Conservation (phyloP, 2,329 filamentous ascomycete genomes). For the Beauveria asiatica region DNA sequence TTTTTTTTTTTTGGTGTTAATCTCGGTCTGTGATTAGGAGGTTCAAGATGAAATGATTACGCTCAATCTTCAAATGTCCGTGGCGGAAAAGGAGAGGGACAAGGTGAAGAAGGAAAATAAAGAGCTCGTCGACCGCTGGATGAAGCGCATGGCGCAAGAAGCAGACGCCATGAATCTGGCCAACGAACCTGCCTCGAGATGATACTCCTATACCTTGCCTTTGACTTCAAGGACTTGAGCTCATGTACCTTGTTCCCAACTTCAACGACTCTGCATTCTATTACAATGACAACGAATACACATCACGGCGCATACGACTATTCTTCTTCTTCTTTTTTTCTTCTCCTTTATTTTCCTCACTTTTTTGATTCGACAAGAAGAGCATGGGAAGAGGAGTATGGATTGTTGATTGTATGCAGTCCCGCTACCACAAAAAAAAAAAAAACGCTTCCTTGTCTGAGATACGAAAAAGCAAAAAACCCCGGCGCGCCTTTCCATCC, state of each 20-base stretch:
- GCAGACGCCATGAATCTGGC: constrained; percentile 76
- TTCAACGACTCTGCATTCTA: not conserved
- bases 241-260: too few relatives aligned
- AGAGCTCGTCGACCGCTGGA: constrained; percentile 84
- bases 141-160: constrained; percentile 78
- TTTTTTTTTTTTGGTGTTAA: not conserved
- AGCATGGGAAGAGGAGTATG: not conserved
- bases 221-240: not conserved
- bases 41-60: constrained; percentile 91
- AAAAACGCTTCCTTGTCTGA: not conserved
- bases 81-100: constrained; percentile 68
- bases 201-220: not conserved
- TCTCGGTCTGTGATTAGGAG: constrained; percentile 37
- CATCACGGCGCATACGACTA: not conserved
- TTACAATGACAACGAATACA: not conserved
- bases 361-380: too few relatives aligned
- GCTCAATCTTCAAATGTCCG: constrained; percentile 76
- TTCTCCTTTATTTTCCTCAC: too few relatives aligned
- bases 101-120: constrained; percentile 75
- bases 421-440: constrained; percentile 8
- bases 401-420: constrained; percentile 9
- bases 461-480: not conserved
- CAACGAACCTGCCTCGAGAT: constrained; percentile 35
- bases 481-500: constrained; percentile 13
- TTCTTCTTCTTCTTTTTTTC: not conserved